Evolutionary conservation across 164 flowering plant species (phyloP).

Genomic region (Tinospora cordifolia): DNA sequence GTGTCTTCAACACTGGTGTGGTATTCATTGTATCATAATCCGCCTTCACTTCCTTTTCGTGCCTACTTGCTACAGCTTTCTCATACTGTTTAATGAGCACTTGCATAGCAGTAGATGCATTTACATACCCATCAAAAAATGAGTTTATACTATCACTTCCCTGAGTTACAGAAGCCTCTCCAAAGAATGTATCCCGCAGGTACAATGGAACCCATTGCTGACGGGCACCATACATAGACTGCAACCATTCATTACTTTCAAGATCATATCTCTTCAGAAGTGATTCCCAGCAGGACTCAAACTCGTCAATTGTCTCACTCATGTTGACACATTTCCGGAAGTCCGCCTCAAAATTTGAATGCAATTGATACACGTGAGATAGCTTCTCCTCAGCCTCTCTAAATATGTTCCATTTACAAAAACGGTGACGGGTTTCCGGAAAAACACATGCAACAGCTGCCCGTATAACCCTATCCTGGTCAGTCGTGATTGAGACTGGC

Average conservation of each 20-base stretch:
- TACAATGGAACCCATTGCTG: constrained; percentile 14
- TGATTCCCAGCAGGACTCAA: constrained; percentile 6
- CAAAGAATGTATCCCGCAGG: constrained; percentile 6
- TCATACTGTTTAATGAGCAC: constrained; percentile 70
- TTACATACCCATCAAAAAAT: constrained; percentile 8
- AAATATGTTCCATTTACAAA: constrained; percentile 8
- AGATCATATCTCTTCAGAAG: constrained; percentile 1
- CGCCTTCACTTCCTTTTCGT: constrained; percentile 61
- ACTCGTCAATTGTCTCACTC: constrained; percentile 7
- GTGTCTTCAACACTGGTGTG: constrained; percentile 60
- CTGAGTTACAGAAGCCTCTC: background rate
- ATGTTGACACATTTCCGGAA: constrained; percentile 9
- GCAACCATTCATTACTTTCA: constrained; percentile 9
- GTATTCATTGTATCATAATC: constrained; percentile 66
- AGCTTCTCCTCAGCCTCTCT: constrained; percentile 4
- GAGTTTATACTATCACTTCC: constrained; percentile 11
- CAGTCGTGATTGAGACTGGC: constrained; percentile 7
- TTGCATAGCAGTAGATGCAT: constrained; percentile 7
- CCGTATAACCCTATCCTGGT: constrained; percentile 6
- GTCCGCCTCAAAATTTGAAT: constrained; percentile 6
- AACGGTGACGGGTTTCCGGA: constrained; percentile 9
- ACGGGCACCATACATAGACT: background rate
- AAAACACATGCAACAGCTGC: constrained; percentile 5
- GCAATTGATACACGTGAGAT: background rate
- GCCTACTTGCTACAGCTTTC: constrained; percentile 49